phyloP scores from a whole-genome alignment of 495 filamentous ascomycete genomes.

The Penicillium crystallinum region DNA sequence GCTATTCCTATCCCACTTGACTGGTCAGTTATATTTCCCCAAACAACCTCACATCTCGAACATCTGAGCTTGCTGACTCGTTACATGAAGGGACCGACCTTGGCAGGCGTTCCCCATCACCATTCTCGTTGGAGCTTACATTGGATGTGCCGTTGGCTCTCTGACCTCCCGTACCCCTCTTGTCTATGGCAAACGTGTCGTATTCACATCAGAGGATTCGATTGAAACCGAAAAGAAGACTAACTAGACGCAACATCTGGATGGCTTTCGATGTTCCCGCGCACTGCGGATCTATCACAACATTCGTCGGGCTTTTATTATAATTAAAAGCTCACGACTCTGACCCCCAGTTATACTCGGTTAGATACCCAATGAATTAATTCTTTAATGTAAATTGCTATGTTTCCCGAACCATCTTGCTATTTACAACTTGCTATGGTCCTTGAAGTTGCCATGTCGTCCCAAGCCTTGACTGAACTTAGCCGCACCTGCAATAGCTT shows the following conservation, averaged over 20 bases:
- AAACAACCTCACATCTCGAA: constrained; percentile 1
- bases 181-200: constrained; percentile 58
- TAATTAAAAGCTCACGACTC: background rate
- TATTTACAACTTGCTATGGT: constrained; percentile 15
- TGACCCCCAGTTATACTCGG: background rate
- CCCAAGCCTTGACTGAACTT: constrained; percentile 39
- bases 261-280: background rate
- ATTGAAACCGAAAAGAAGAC: constrained; percentile 27
- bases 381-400: constrained; percentile 9
- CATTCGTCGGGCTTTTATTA: background rate
- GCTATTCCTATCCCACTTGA: constrained; percentile 89
- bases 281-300: background rate
- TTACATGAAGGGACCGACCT: constrained; percentile 61
- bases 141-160: constrained; percentile 61
- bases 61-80: constrained; percentile 10
- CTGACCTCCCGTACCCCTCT: constrained; percentile 50
- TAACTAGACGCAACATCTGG: constrained; percentile 7
- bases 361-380: background rate
- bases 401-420: background rate
- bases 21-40: constrained; percentile 55
- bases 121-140: constrained; percentile 67
- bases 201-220: constrained; percentile 41
- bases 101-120: constrained; percentile 99
- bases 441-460: constrained; percentile 37
- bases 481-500: constrained; percentile 38